phyloP scores from a whole-genome alignment of 305 asterid genomes.

The Fraxinus floribunda region DNA sequence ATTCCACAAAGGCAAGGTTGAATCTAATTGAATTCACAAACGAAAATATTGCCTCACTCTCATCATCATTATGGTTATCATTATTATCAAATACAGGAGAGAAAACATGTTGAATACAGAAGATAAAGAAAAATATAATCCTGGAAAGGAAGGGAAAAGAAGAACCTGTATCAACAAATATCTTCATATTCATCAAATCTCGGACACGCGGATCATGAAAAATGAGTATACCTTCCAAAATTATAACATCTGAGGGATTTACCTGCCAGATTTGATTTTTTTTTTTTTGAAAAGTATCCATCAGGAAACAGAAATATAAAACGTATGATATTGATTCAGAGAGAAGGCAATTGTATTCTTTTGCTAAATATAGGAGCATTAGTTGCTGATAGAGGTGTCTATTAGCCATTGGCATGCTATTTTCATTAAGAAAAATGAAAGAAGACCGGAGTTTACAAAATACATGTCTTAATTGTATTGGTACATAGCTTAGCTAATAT shows the following conservation, averaged over 20 bases:
- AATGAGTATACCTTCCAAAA: constrained; percentile 95
- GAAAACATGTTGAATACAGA: background rate
- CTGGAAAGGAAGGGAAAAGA: constrained; percentile 26
- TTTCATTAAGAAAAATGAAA: background rate
- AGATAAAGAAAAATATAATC: constrained; percentile 1
- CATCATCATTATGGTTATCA: background rate
- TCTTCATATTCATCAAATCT: constrained; percentile 89
- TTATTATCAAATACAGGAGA: background rate
- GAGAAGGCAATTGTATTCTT: background rate
- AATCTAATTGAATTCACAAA: background rate
- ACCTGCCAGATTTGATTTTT: constrained; percentile 51
- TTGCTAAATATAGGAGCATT: background rate
- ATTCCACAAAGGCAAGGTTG: background rate
- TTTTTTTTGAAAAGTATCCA: background rate
- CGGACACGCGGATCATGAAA: constrained; percentile 95
- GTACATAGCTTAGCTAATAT: background rate
- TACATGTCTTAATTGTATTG: background rate
- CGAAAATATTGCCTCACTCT: background rate
- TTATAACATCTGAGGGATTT: constrained; percentile 95
- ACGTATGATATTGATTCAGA: background rate
- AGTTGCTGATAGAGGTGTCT: background rate
- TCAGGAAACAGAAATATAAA: background rate
- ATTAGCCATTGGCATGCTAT: background rate
- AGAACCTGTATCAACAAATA: constrained; percentile 97
- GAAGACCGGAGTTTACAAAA: background rate